Conservation (phyloP, 495 filamentous ascomycete species). For the Talaromyces ruber region DNA sequence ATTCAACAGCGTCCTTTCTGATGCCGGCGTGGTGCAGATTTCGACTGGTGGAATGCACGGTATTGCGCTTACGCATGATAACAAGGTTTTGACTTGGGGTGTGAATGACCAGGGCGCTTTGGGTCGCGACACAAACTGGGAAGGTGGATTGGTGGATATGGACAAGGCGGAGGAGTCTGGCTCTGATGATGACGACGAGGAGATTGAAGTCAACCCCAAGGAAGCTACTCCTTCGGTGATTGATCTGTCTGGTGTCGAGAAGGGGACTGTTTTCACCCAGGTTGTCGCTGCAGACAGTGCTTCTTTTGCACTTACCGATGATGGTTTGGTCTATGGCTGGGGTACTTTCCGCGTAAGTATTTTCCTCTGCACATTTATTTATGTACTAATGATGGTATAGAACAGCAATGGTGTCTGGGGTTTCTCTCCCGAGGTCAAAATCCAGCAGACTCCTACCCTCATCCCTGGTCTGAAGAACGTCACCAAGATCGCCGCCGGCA, state of each 20-base stretch:
- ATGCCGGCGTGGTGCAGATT: conserved; percentile 50
- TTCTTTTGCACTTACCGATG: conserved; percentile 55
- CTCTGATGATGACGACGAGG: conserved; percentile 38
- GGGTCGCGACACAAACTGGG: conserved; percentile 51
- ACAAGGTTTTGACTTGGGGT: conserved; percentile 62
- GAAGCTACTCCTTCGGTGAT: conserved; percentile 51
- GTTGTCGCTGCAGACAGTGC: conserved; percentile 55
- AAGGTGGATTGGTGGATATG: conserved; percentile 41
- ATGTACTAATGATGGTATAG: conserved; percentile 19
- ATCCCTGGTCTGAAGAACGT: conserved; percentile 54
- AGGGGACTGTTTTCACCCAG: conserved; percentile 45
- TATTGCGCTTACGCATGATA: conserved; percentile 54
- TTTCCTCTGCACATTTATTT: not conserved
- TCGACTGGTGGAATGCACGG: conserved; percentile 62
- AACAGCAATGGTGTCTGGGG: conserved; percentile 63
- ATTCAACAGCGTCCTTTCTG: conserved; percentile 39
- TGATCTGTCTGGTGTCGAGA: conserved; percentile 34
- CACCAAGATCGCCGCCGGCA: conserved; percentile 49
- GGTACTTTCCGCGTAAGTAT: conserved; percentile 56
- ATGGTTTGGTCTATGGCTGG: conserved; percentile 62
- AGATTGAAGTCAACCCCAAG: conserved; percentile 46
- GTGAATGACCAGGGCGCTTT: conserved; percentile 63
- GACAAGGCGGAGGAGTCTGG: conserved; percentile 27
- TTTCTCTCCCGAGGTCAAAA: conserved; percentile 38
- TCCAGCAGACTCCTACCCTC: conserved; percentile 34